A percentile compares a stretch with the other conserved stretches of the same genome.
These are phyloP conservation scores for Lentinula detonsa DNA, from an alignment of 768 basidiomycete species.

Conservation along the genomic window DNA sequence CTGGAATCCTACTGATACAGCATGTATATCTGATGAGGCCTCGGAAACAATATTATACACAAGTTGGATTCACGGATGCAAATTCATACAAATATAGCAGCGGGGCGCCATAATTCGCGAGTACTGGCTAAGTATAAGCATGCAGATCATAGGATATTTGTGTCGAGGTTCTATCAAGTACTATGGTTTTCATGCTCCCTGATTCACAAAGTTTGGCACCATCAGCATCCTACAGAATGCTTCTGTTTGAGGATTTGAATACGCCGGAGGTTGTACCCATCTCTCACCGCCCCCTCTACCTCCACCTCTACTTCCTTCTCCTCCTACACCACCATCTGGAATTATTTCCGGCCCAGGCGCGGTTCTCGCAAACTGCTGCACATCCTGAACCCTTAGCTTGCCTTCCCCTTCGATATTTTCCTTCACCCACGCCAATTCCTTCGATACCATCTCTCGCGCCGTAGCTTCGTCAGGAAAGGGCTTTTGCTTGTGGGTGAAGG, in stretches of 20 bases:
- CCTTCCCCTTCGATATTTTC: conserved; percentile 33
- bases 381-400: conserved; percentile 13
- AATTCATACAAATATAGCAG: too few relatives aligned
- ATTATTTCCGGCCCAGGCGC: conserved; percentile 7
- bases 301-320: not conserved
- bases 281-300: not conserved
- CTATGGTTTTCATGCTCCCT: not conserved
- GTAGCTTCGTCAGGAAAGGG: conserved; percentile 55
- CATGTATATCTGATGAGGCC: too few relatives aligned
- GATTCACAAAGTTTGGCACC: conserved; percentile 49
- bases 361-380: conserved; percentile 12
- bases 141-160: too few relatives aligned
- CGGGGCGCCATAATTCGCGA: too few relatives aligned
- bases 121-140: too few relatives aligned
- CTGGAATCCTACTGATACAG: too few relatives aligned
- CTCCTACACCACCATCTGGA: not conserved
- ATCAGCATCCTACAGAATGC: conserved; percentile 78
- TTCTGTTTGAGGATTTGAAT: conserved; percentile 85
- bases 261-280: conserved; percentile 52
- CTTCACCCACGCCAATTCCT: conserved; percentile 64
- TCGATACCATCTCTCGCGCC: conserved; percentile 46
- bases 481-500: conserved; percentile 40
- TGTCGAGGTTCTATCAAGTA: conserved; percentile 20
- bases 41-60: too few relatives aligned
- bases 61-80: too few relatives aligned